Evolutionary conservation across 2,329 filamentous ascomycete species (phyloP), one percentile per base, ranked within the genome.

Genomic region (Simplicillium aogashimaense): DNA sequence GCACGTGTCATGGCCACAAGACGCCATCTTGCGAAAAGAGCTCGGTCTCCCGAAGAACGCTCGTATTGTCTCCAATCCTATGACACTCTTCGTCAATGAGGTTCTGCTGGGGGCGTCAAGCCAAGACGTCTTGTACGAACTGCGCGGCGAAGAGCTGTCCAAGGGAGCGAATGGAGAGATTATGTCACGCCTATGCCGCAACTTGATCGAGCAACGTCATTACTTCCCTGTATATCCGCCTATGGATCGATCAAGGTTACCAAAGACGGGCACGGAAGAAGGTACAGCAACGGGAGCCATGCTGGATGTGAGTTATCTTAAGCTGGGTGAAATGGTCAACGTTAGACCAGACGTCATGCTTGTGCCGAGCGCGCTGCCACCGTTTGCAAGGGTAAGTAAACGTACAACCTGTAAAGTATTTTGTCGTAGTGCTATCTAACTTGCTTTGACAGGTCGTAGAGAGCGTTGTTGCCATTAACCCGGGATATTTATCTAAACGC

Each of bases 171-270:
- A 50, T n/a, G 41, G 38, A 3, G 78, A 85, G 49, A 52, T 85
- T 18, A 69, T 90, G 52, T 77, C 80, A 13, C 67, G 90, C n/a
- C 62, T 89, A 36, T 78, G 83, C 6, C 74, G 79, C 15, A 82
- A 92, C 49, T 60, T 98, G 14, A 76, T 98, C 42, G 84, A 95
- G 61, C 92, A 97, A 63, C 71, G 89, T 7, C 88, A 92, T 55
- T 97, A 89, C 60, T 87, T 87, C 53, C 92, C 92, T 0, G 64
- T 97, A 1, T 95, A 89, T 54, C 92, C 92, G 6, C 81, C 90
- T 0, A 73, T 80, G 11, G 78, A 83, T 38, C 72, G 88, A 37
- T 70, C 76, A 42, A 76, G 67, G 48, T 64, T 86, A 41, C 78
- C 81, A 25, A 82, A 74, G 56, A 77, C 78, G 1, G 79, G 78